A percentile compares a stretch with the other conserved stretches of the same genome.
These are phyloP conservation scores for Microdochium trichocladiopsis DNA, from an alignment of 2,329 filamentous ascomycete genomes.

Conservation along the genomic window DNA sequence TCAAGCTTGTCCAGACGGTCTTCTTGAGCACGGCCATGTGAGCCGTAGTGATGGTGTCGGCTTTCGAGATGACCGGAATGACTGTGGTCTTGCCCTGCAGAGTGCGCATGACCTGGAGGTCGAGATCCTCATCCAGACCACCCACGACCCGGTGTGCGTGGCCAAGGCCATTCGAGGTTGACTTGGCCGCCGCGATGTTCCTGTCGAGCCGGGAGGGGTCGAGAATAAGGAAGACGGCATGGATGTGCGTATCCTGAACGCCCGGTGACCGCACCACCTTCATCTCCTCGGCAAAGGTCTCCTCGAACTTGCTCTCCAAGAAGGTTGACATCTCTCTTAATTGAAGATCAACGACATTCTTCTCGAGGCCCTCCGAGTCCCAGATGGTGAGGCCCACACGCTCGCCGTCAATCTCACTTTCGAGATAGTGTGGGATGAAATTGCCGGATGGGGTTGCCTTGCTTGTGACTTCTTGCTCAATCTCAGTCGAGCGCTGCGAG, in stretches of 20 bases:
- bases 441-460: conserved; percentile 51
- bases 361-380: conserved; percentile 94
- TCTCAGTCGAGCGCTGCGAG: conserved; percentile 35
- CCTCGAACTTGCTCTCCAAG: conserved; percentile 96
- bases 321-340: conserved; percentile 86
- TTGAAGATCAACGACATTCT: conserved; percentile 90
- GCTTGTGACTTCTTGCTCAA: conserved; percentile 50
- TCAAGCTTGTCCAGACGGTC: conserved; percentile 81
- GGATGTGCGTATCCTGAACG: conserved; percentile 92
- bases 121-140: conserved; percentile 78
- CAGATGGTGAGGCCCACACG: conserved; percentile 88
- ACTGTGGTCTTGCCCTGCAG: conserved; percentile 92
- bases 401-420: conserved; percentile 90
- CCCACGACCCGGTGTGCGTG: conserved; percentile 45
- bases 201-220: conserved; percentile 81
- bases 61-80: conserved; percentile 92
- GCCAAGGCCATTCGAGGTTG: conserved; percentile 39
- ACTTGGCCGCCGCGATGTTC: conserved; percentile 65
- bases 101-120: conserved; percentile 81
- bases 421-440: conserved; percentile 83
- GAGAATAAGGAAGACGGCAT: conserved; percentile 87
- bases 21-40: conserved; percentile 93
- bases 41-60: conserved; percentile 89
- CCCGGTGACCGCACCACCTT: conserved; percentile 92
- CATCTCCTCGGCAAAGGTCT: conserved; percentile 95